phyloP scores from a whole-genome alignment of 2,329 filamentous ascomycete genomes.

The Scopulariopsis brevicaulis region DNA sequence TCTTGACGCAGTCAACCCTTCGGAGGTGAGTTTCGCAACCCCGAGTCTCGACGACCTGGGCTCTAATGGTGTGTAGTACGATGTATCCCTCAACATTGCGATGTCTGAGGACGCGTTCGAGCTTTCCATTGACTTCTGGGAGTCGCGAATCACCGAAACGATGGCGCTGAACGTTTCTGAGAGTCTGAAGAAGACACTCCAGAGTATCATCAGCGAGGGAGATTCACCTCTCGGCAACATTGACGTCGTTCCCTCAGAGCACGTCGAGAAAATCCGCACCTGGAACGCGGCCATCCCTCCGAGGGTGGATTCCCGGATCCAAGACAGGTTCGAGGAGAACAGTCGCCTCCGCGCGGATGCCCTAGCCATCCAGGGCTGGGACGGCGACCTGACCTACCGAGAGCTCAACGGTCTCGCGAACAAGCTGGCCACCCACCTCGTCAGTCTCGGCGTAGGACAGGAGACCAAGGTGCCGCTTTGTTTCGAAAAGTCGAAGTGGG shows the following conservation, averaged over 20 bases:
- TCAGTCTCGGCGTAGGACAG: background rate
- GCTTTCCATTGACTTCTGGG: background rate
- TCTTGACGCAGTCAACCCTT: background rate
- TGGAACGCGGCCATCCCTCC: background rate
- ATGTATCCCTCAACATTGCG: background rate
- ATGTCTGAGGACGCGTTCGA: background rate
- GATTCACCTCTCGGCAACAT: background rate
- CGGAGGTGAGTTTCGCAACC: background rate
- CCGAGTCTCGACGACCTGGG: background rate
- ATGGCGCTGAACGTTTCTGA: background rate
- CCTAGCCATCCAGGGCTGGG: too few species aligned
- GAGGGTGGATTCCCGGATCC: background rate
- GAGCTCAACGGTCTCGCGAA: too few species aligned
- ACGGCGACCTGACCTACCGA: too few species aligned
- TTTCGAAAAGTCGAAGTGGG: background rate
- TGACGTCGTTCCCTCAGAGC: background rate
- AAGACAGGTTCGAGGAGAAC: background rate
- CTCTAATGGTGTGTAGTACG: background rate
- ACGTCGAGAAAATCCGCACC: background rate
- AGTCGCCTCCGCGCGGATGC: background rate
- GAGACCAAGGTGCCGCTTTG: background rate
- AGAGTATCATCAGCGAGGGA: background rate
- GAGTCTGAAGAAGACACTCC: background rate
- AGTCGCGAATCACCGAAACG: background rate
- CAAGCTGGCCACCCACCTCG: too few species aligned